Evolutionary conservation across 331 rosid species (phyloP).

Genomic region (Stylosanthes scabra): DNA sequence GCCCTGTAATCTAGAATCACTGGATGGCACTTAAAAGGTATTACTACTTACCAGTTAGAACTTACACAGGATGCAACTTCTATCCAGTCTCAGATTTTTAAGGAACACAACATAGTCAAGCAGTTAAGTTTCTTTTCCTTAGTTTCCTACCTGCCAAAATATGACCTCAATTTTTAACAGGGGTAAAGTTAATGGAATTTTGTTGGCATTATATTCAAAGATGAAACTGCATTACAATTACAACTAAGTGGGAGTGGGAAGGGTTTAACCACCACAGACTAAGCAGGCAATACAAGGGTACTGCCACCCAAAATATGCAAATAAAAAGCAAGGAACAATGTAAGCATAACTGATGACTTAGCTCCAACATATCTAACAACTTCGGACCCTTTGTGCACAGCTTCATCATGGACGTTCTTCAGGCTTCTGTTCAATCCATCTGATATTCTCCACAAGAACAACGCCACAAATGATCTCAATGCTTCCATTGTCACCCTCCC

Average conservation of each 20-base stretch:
- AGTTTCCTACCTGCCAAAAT: constrained; percentile 5
- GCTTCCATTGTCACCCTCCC: constrained; percentile 89
- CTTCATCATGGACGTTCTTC: constrained; percentile 62
- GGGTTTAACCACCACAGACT: constrained; percentile 37
- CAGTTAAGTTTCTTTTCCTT: constrained; percentile 13
- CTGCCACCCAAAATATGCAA: constrained; percentile 71
- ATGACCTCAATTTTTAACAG: constrained; percentile 21
- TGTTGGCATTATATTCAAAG: constrained; percentile 34
- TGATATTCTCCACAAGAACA: constrained; percentile 59
- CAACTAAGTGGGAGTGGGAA: constrained; percentile 12
- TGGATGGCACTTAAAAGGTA: background rate
- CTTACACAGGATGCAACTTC: constrained; percentile 21
- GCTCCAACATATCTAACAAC: constrained; percentile 76
- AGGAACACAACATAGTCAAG: too few relatives aligned
- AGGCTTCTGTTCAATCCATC: constrained; percentile 68
- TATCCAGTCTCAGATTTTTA: constrained; percentile 17
- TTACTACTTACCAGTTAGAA: background rate
- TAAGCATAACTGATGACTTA: constrained; percentile 77
- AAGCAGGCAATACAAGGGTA: constrained; percentile 70
- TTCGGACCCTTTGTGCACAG: constrained; percentile 66
- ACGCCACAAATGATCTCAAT: constrained; percentile 67
- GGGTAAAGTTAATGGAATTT: background rate
- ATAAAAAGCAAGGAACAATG: constrained; percentile 82
- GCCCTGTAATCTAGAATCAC: background rate
- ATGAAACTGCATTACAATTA: constrained; percentile 42